Percentiles rank a stretch among this genome's conserved stretches.
Conservation (phyloP, 164 flowering plant species). For the Houttuynia cordata region DNA sequence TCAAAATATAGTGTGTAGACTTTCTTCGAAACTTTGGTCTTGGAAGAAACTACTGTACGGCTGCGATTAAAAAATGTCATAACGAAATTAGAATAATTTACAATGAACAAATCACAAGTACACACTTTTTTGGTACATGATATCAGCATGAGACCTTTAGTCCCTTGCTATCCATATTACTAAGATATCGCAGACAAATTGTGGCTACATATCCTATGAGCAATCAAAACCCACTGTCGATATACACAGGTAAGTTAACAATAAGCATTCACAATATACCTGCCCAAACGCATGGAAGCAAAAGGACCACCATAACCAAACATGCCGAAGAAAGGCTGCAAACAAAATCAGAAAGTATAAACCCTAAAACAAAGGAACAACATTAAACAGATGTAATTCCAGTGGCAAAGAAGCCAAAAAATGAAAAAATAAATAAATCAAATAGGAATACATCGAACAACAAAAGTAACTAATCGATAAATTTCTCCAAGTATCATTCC, state of each 20-base stretch:
- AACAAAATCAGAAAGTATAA: too few species aligned
- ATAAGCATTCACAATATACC: slow-evolving; percentile 22
- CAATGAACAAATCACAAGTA: background rate
- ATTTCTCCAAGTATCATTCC: too few species aligned
- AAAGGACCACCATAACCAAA: slow-evolving; percentile 82
- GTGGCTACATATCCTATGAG: too few species aligned
- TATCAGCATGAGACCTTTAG: too few species aligned
- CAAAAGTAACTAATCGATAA: too few species aligned
- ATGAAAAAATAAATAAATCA: too few species aligned
- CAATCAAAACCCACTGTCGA: background rate
- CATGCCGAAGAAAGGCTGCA: slow-evolving; percentile 86
- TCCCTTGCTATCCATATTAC: background rate
- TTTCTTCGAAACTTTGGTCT: slow-evolving; percentile 49
- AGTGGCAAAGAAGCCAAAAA: background rate
- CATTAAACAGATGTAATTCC: background rate
- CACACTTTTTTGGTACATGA: background rate
- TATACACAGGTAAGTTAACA: background rate
- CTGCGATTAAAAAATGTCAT: slow-evolving; percentile 18
- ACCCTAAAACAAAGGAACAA: background rate
- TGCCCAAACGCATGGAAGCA: slow-evolving; percentile 76
- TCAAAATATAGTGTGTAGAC: slow-evolving; percentile 44
- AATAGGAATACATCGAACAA: too few species aligned
- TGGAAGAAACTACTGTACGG: slow-evolving; percentile 57
- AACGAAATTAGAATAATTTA: background rate
- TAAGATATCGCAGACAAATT: background rate